Conservation (phyloP, 1,284 basidiomycete species). For the Lentinula novae-zelandiae region DNA sequence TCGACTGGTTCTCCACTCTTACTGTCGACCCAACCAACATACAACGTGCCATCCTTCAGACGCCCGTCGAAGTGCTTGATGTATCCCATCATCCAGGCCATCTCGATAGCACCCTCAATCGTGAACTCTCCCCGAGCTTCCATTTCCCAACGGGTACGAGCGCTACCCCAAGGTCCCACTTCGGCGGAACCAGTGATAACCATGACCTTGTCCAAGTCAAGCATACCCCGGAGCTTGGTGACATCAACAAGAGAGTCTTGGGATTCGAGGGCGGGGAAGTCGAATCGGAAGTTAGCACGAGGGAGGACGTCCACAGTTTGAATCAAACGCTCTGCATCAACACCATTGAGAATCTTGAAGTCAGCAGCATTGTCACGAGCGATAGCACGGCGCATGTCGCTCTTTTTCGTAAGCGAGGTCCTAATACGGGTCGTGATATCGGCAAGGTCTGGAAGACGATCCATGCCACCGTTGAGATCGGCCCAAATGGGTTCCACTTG, state of each 20-base stretch:
- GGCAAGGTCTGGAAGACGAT: constrained; percentile 91
- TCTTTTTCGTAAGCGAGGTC: constrained; percentile 71
- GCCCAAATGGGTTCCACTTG: constrained; percentile 99
- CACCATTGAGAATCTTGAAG: constrained; percentile 89
- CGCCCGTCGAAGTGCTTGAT: constrained; percentile 99
- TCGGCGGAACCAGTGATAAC: constrained; percentile 97
- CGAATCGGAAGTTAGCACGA: constrained; percentile 95
- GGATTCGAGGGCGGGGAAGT: constrained; percentile 82
- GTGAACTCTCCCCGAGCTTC: constrained; percentile 92
- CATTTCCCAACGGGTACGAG: constrained; percentile 99
- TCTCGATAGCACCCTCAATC: constrained; percentile 97
- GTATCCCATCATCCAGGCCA: constrained; percentile 99
- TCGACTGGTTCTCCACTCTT: constrained; percentile 97
- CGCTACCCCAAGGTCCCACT: constrained; percentile 98
- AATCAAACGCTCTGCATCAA: constrained; percentile 89
- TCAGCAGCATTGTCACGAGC: constrained; percentile 93
- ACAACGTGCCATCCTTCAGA: constrained; percentile 86
- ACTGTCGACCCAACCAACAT: constrained; percentile 97
- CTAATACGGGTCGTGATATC: constrained; percentile 91
- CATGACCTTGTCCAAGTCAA: constrained; percentile 94
- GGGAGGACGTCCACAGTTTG: constrained; percentile 93
- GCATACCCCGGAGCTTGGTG: constrained; percentile 74
- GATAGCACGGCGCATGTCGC: constrained; percentile 90
- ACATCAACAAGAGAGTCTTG: constrained; percentile 69
- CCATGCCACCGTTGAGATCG: constrained; percentile 96